phyloP scores from a whole-genome alignment of 169 alveolate species.

The Theileria sp. region DNA sequence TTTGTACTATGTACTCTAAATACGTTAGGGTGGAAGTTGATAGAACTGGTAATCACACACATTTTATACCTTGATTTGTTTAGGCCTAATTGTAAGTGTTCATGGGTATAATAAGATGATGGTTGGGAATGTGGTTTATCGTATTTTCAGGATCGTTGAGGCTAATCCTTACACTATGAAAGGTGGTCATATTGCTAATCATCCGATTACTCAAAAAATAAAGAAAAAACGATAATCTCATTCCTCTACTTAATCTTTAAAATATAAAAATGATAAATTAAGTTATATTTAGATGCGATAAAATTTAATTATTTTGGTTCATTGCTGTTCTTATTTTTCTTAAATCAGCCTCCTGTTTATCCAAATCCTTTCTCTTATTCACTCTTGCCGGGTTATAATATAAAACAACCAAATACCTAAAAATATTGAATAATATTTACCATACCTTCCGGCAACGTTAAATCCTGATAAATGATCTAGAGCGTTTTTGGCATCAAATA shows the following conservation, averaged over 20 bases:
- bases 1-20: constrained; percentile 74
- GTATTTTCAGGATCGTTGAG: constrained; percentile 75
- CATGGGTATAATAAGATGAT: constrained; percentile 82
- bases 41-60: constrained; percentile 63
- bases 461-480: constrained; percentile 96
- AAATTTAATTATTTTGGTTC: constrained; percentile 8
- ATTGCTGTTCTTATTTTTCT: constrained; percentile 53
- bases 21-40: constrained; percentile 76
- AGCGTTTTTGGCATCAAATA: constrained; percentile 98
- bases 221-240: constrained; percentile 70
- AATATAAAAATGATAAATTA: constrained; percentile 14
- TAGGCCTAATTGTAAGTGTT: constrained; percentile 68
- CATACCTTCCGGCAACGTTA: constrained; percentile 94
- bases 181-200: constrained; percentile 81
- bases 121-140: constrained; percentile 82
- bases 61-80: too few species aligned
- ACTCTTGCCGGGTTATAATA: constrained; percentile 84
- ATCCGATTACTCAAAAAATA: constrained; percentile 77
- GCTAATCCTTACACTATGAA: constrained; percentile 84
- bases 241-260: neutral
- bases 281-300: neutral
- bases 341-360: constrained; percentile 77
- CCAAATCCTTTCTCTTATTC: constrained; percentile 80
- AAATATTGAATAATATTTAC: neutral
- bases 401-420: constrained; percentile 79